Percentiles rank a stretch among this genome's conserved stretches.
Evolutionary conservation across 2,329 filamentous ascomycete genomes (phyloP).

Genomic region (Colletotrichum sublineola): DNA sequence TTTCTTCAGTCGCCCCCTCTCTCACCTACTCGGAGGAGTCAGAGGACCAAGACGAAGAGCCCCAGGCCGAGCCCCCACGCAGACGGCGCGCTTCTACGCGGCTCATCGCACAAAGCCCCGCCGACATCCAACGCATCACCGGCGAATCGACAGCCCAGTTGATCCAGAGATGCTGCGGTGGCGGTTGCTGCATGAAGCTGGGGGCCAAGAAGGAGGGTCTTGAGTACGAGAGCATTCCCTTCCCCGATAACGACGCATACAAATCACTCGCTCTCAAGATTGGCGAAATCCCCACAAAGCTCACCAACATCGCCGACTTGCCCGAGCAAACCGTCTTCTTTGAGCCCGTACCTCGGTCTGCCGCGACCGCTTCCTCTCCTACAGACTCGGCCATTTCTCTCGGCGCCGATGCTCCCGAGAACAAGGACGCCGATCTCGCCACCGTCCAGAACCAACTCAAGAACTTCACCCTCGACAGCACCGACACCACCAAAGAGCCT

Average conservation of each 20-base stretch:
- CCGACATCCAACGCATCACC: conserved; percentile 73
- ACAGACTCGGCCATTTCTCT: conserved; percentile 64
- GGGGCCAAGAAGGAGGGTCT: conserved; percentile 59
- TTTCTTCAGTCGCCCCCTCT: conserved; percentile 69
- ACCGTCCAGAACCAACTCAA: conserved; percentile 43
- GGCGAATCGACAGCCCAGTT: conserved; percentile 73
- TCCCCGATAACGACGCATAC: conserved; percentile 89
- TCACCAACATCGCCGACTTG: conserved; percentile 79
- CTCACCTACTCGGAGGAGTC: conserved; percentile 74
- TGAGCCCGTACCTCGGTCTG: conserved; percentile 64
- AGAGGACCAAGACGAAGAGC: conserved; percentile 68
- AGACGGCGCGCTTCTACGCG: conserved; percentile 77
- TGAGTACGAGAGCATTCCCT: conserved; percentile 65
- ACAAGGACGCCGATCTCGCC: conserved; percentile 50
- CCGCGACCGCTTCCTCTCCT: conserved; percentile 55
- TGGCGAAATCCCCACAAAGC: conserved; percentile 77
- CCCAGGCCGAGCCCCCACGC: conserved; percentile 57
- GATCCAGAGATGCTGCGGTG: conserved; percentile 74
- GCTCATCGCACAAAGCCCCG: conserved; percentile 73
- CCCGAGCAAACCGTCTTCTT: conserved; percentile 83
- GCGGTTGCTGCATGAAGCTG: conserved; percentile 71
- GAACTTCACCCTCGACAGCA: conserved; percentile 54
- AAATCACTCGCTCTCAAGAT: conserved; percentile 82
- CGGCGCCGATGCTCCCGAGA: conserved; percentile 54
- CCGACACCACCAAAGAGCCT: conserved; percentile 77